Evolutionary conservation across 345 rosid genomes (phyloP).

Genomic region (thale cress (Arabidopsis thaliana)): TAIR10.1 NC_003076.8:6640001-6640500

Average conservation of each 20-base stretch:
- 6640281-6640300: slow-evolving; percentile 69
- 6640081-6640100: slow-evolving; percentile 48
- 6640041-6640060: slow-evolving; percentile 39
- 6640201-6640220: slow-evolving; percentile 60
- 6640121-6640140: slow-evolving; percentile 20
- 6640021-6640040: slow-evolving; percentile 44
- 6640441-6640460: slow-evolving; percentile 44
- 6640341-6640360: slow-evolving; percentile 22
- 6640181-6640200: slow-evolving; percentile 23
- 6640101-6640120: slow-evolving; percentile 3
- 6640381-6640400: slow-evolving; percentile 4
- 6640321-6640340: slow-evolving; percentile 10
- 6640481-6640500: slow-evolving; percentile 47
- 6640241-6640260: slow-evolving; percentile 63
- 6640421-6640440: slow-evolving; percentile 42
- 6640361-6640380: slow-evolving; percentile 21
- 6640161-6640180: slow-evolving; percentile 40
- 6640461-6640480: slow-evolving; percentile 35
- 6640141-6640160: slow-evolving; percentile 20
- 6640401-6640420: slow-evolving; percentile 21
- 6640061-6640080: slow-evolving; percentile 50
- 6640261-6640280: slow-evolving; percentile 65
- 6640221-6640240: slow-evolving; percentile 64
- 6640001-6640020: slow-evolving; percentile 29
- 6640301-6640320: slow-evolving; percentile 29